Base-by-base conservation (phyloP, 352 stramenopile genomes). In the Pythium angustatum region DNA sequence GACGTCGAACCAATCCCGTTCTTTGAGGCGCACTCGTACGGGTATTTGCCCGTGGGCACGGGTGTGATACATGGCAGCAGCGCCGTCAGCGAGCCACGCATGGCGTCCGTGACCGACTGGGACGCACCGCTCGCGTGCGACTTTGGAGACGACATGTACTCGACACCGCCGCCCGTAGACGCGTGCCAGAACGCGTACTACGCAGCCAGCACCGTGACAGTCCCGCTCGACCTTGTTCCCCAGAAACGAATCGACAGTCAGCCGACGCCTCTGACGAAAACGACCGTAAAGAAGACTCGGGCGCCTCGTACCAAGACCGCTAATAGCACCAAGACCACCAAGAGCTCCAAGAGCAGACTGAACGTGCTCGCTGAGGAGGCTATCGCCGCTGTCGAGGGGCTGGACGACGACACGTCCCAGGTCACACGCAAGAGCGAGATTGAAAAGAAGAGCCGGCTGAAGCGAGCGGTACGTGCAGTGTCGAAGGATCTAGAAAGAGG, bases 351-450 rank as follows among this genome's bases (percentile, higher is more conserved):
- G 27, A 54, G 47, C 21, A 34, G 15, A 21, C 12, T 10, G 3
- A 24, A 22, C 15, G 4, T 36, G 17, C 22, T 21, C 45, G 15
- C 19, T 7, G 28, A 7, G 28, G n/a, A 26, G 41, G 24, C 31
- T 5, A 14, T 49, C 8, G 19, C 10, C n/a, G 41, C 22, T 14
- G 8, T 49, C n/a, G 4, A 21, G 22, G 41, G 15, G 49, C 2
- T 21, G 1, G 27, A 14, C 0, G 55, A 64, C 10, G 47, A 65
- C 17, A 8, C 40, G 7, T n/a, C 14, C 5, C 50, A 49, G 19
- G 59, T 41, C 49, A 66, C 58, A 30, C 49, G 50, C 33, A 66
- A 66, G 59, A 66, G 59, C 51, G 59, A 66, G 50, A 66, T 66
- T 28, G 59, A 66, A 22, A 60, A 53, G 50, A 59, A 58, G 33